Conservation (phyloP, 371 early-diverging fungal genomes). For the Blakeslea trispora region DNA sequence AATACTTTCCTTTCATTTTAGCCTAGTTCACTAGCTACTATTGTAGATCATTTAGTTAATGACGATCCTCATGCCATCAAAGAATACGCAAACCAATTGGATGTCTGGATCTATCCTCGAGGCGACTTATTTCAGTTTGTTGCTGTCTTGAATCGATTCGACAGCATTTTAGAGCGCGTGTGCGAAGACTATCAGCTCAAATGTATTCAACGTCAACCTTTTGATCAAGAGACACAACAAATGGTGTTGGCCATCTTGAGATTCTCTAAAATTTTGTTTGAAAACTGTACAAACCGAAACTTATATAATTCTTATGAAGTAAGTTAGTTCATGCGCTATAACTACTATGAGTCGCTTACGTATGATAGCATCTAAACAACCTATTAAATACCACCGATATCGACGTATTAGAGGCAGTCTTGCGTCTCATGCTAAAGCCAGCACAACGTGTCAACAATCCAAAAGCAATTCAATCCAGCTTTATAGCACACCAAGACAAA, state of each 20-base stretch:
- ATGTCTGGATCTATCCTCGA: constrained; percentile 79
- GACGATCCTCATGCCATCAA: constrained; percentile 60
- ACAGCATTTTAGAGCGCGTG: constrained; percentile 70
- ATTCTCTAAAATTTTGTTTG: constrained; percentile 81
- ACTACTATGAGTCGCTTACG: constrained; percentile 55
- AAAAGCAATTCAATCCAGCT: constrained; percentile 64
- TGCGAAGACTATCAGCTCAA: constrained; percentile 63
- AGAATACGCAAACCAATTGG: constrained; percentile 41
- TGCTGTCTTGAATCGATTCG: constrained; percentile 93
- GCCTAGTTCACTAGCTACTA: constrained; percentile 50
- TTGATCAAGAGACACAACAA: constrained; percentile 52
- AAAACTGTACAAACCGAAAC: constrained; percentile 92
- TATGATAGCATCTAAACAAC: constrained; percentile 51
- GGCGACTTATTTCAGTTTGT: constrained; percentile 95
- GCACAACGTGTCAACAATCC: constrained; percentile 81
- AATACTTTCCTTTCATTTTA: constrained; percentile 14
- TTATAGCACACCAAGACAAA: constrained; percentile 51
- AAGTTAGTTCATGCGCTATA: constrained; percentile 29
- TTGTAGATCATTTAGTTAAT: constrained; percentile 55
- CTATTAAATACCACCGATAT: constrained; percentile 74
- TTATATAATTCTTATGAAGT: constrained; percentile 94
- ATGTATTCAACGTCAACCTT: constrained; percentile 57
- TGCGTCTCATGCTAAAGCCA: constrained; percentile 74
- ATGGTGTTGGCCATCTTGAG: constrained; percentile 69
- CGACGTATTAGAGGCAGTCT: constrained; percentile 71